phyloP scores from a whole-genome alignment of 2,329 filamentous ascomycete genomes.

The Diaporthe caulivora region DNA sequence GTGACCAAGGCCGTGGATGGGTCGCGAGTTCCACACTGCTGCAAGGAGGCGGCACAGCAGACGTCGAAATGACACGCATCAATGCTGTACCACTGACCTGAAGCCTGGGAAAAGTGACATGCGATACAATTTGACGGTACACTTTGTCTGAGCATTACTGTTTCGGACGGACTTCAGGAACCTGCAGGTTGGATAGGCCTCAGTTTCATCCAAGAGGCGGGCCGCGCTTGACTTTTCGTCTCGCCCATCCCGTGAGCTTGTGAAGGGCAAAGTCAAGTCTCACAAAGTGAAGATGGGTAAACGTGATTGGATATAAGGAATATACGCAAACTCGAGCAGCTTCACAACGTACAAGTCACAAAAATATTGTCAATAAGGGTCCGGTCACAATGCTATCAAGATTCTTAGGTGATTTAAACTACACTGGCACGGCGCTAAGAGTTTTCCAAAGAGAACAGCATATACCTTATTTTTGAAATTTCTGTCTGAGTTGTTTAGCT shows the following conservation, averaged over 20 bases:
- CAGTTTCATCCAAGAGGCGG: background rate
- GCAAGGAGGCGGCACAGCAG: slow-evolving; percentile 28
- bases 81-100: background rate
- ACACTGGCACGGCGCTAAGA: no score
- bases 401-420: background rate
- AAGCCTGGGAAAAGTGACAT: background rate
- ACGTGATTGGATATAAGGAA: background rate
- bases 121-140: background rate
- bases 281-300: background rate
- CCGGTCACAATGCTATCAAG: background rate
- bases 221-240: background rate
- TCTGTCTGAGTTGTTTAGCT: no score
- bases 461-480: background rate
- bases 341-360: background rate
- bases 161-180: background rate
- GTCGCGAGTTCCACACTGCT: slow-evolving; percentile 11
- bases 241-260: background rate
- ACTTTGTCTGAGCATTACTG: background rate
- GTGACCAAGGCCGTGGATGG: background rate
- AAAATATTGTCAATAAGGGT: no score
- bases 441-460: background rate
- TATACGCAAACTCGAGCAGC: background rate
- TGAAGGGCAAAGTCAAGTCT: background rate
- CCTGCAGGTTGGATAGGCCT: background rate
- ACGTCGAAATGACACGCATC: background rate